Evolutionary conservation across 352 stramenopile genomes (phyloP), one percentile per base, ranked within the genome.

Genomic region (Globisporangium heterothallicum): DNA sequence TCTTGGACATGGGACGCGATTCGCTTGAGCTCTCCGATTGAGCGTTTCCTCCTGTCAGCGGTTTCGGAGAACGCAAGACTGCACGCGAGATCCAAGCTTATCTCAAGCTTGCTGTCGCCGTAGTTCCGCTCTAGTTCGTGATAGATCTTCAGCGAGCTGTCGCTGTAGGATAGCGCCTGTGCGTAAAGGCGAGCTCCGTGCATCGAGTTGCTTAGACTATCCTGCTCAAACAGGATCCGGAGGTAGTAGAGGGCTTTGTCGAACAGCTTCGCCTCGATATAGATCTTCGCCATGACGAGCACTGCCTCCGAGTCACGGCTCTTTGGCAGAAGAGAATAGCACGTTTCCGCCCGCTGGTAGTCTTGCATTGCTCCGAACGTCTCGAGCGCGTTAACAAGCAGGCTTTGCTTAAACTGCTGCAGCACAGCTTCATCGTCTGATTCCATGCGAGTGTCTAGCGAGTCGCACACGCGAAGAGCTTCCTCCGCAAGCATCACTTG

Each of bases 51-150:
- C 40, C 59, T 53, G 54, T 68, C 46, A 9, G 47, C 32, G 60
- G 57, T 29, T 32, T 61, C 36, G 56, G 73, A 64, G 55, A 59
- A 41, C 55, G 72, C 72, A 5, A 89, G 61, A 43, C 59, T 64
- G 34, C 72, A 87, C n/a, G 74, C 78, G 13, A 92, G 58, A 49
- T 89, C 81, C 25, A 89, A 41, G 42, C 70, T 74, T 35, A 92
- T 87, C 24, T 75, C 60, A 22, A 86, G 51, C 18, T 61, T 56
- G 22, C 70, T 51, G 53, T 84, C 74, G 4, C 74, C 77, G 26
- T 84, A 88, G 29, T 83, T 75, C 35, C 68, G 59, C n/a, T 78
- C 61, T 6, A 92, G 60, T 10, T 81, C 64, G 42, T 72, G 58
- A 61, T 86, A 92, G 46, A 90, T 63, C 29, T 74, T 48, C 24